A percentile compares a stretch with the other conserved stretches of the same genome.
Conservation (phyloP, 495 filamentous ascomycete species). For the Aspergillus sparsus region DNA sequence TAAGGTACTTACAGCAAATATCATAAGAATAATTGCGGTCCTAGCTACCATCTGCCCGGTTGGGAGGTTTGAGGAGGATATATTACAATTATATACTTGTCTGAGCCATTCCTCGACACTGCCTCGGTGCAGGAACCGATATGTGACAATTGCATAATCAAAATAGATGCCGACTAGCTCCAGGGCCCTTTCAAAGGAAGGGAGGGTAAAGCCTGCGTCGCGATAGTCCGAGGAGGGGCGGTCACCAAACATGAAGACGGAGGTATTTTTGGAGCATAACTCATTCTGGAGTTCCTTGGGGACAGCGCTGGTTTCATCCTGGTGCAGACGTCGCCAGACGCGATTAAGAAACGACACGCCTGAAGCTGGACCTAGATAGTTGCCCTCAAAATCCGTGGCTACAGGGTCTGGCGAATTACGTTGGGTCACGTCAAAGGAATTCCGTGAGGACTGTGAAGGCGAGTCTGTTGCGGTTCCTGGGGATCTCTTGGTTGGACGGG, state of each 20-base stretch:
- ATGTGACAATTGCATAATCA: slow-evolving; percentile 51
- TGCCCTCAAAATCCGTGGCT: slow-evolving; percentile 49
- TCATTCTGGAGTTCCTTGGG: slow-evolving; percentile 39
- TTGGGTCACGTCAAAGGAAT: slow-evolving; percentile 22
- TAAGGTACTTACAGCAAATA: slow-evolving; percentile 46
- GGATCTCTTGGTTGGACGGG: slow-evolving; percentile 10
- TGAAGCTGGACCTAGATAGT: slow-evolving; percentile 49
- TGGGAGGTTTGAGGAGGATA: slow-evolving; percentile 39
- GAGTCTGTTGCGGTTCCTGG: slow-evolving; percentile 4
- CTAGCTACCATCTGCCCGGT: slow-evolving; percentile 41
- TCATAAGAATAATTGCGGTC: slow-evolving; percentile 47
- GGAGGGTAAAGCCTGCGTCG: slow-evolving; percentile 37
- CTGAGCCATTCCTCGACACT: slow-evolving; percentile 44
- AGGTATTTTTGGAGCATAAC: slow-evolving; percentile 38
- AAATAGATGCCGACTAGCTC: slow-evolving; percentile 46
- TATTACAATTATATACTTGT: slow-evolving; percentile 39
- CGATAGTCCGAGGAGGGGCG: slow-evolving; percentile 40
- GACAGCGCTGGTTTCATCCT: slow-evolving; percentile 40
- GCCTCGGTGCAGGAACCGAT: slow-evolving; percentile 46
- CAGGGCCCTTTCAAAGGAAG: slow-evolving; percentile 37
- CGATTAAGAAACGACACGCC: slow-evolving; percentile 50
- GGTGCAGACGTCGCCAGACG: slow-evolving; percentile 46
- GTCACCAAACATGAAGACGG: slow-evolving; percentile 48
- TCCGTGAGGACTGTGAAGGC: slow-evolving; percentile 12
- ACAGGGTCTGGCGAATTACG: slow-evolving; percentile 48